phyloP scores from a whole-genome alignment of 352 stramenopile genomes.

The Lagenidium giganteum region DNA sequence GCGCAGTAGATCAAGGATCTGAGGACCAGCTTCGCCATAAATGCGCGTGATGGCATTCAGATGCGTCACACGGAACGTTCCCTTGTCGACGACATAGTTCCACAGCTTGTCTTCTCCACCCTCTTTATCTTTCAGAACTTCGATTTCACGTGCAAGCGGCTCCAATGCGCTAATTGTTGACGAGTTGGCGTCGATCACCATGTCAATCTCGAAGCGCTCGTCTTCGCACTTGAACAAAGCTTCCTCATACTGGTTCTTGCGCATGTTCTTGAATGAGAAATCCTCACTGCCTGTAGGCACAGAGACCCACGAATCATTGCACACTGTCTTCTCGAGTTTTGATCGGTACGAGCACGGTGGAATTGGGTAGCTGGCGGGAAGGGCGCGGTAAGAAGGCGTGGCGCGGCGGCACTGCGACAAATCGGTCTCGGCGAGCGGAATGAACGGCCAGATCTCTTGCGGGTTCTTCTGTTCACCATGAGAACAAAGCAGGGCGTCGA shows the following conservation, averaged over 20 bases:
- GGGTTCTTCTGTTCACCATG: slow-evolving; percentile 77
- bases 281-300: slow-evolving; percentile 98
- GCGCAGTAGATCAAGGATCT: slow-evolving; percentile 92
- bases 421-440: slow-evolving; percentile 89
- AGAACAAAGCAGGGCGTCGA: slow-evolving; percentile 63
- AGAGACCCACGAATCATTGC: slow-evolving; percentile 97
- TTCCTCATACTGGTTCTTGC: slow-evolving; percentile 99
- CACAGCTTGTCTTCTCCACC: slow-evolving; percentile 64
- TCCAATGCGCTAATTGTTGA: slow-evolving; percentile 94
- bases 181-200: slow-evolving; percentile 96
- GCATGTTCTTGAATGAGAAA: slow-evolving; percentile 98
- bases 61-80: slow-evolving; percentile 93
- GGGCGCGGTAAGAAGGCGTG: slow-evolving; percentile 96
- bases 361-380: slow-evolving; percentile 97
- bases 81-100: slow-evolving; percentile 93
- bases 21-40: slow-evolving; percentile 93
- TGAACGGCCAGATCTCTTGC: slow-evolving; percentile 90
- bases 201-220: slow-evolving; percentile 93
- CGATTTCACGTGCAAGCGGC: slow-evolving; percentile 94
- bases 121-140: slow-evolving; percentile 70
- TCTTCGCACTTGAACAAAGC: slow-evolving; percentile 99
- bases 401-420: slow-evolving; percentile 85
- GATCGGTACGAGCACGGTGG: slow-evolving; percentile 95
- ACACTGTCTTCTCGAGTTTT: slow-evolving; percentile 87
- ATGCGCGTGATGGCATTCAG: slow-evolving; percentile 98